Evolutionary conservation across 768 basidiomycete genomes (phyloP).

Genomic region (Suillus variegatus): DNA sequence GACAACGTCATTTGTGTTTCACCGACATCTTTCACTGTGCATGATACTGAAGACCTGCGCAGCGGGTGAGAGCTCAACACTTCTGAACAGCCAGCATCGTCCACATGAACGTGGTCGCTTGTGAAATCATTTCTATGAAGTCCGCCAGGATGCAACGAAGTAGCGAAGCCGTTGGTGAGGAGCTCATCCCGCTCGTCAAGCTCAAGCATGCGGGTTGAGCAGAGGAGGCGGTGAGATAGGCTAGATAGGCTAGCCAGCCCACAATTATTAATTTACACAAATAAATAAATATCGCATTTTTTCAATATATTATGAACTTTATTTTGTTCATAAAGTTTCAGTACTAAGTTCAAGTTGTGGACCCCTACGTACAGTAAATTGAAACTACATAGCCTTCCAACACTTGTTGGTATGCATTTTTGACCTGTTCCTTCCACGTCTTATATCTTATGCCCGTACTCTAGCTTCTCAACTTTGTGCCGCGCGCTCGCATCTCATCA

Average conservation of each 20-base stretch:
- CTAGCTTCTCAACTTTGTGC: background rate
- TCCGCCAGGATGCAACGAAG: background rate
- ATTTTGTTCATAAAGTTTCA: background rate
- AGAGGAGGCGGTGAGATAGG: slow-evolving; percentile 6
- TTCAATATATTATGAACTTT: background rate
- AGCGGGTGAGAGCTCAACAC: background rate
- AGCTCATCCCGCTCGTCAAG: slow-evolving; percentile 24
- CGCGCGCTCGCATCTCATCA: background rate
- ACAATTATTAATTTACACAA: background rate
- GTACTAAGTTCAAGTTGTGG: too few relatives aligned
- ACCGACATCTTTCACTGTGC: background rate
- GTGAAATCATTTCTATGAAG: too few relatives aligned
- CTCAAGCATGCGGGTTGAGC: slow-evolving; percentile 23
- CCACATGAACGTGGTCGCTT: background rate
- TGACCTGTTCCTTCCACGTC: background rate
- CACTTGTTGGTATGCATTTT: background rate
- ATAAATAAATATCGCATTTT: background rate
- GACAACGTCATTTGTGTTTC: too few relatives aligned
- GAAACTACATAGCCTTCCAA: background rate
- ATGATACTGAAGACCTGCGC: background rate
- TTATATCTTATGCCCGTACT: background rate
- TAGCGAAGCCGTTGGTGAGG: slow-evolving; percentile 20
- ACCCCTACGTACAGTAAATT: background rate
- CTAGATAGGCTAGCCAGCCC: background rate
- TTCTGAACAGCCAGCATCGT: background rate